A percentile compares a stretch with the other conserved stretches of the same genome.
Evolutionary conservation across 805 yeast species (phyloP).

Genomic region (Candida easanensis): DNA sequence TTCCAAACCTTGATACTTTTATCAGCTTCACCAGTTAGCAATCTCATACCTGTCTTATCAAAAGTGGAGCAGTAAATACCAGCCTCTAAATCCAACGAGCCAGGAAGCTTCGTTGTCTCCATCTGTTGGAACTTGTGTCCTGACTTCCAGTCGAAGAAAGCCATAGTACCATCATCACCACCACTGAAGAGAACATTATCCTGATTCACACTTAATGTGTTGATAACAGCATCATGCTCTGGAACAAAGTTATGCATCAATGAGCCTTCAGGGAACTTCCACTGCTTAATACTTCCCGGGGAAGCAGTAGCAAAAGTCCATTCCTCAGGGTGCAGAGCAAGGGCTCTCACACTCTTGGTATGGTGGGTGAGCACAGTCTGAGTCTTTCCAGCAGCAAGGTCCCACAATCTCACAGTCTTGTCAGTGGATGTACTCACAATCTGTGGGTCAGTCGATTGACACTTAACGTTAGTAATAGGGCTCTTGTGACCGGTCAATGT

Average conservation of each 20-base stretch:
- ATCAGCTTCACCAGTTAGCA: slow-evolving; percentile 89
- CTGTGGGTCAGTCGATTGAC: slow-evolving; percentile 81
- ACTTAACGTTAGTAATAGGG: slow-evolving; percentile 65
- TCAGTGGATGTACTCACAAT: slow-evolving; percentile 81
- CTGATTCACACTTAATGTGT: slow-evolving; percentile 61
- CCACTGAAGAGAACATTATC: slow-evolving; percentile 75
- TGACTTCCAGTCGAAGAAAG: slow-evolving; percentile 72
- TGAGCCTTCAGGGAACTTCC: slow-evolving; percentile 78
- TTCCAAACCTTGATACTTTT: slow-evolving; percentile 80
- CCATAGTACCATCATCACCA: slow-evolving; percentile 76
- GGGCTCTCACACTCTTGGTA: slow-evolving; percentile 72
- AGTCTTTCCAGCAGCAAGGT: slow-evolving; percentile 74
- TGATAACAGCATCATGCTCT: slow-evolving; percentile 51
- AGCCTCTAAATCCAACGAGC: slow-evolving; percentile 62
- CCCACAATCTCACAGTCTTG: slow-evolving; percentile 87
- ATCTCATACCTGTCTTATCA: slow-evolving; percentile 75
- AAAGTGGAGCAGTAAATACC: slow-evolving; percentile 71
- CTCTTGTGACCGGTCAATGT: slow-evolving; percentile 79
- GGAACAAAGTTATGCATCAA: slow-evolving; percentile 57
- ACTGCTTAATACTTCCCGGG: slow-evolving; percentile 76
- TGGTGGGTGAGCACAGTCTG: slow-evolving; percentile 79
- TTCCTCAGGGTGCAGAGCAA: slow-evolving; percentile 66
- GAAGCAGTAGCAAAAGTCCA: slow-evolving; percentile 78
- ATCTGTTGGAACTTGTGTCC: slow-evolving; percentile 62
- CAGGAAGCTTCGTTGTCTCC: slow-evolving; percentile 59